Base-by-base conservation (phyloP, 73 alveolate species). In the Paraurostyla sp. region DNA sequence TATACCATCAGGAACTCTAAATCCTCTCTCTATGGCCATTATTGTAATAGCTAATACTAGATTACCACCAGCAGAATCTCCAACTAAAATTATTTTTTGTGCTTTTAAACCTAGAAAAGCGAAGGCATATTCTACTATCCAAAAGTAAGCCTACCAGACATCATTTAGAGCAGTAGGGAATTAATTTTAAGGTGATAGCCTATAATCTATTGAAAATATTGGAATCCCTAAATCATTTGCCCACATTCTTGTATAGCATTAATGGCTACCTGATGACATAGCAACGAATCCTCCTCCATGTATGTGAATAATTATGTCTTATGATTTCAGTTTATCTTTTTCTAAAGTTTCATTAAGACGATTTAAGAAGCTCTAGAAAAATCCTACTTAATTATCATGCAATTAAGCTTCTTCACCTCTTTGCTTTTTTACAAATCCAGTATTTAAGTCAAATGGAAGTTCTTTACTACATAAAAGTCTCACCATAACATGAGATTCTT, bases 241-340 rank as follows among this genome's bases (percentile, higher is more conserved):
- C 97, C 99, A 96, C 75, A 91, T 83, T 65, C 99, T 83, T 36
- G 99, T 92, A 85, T 97, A 97, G 63, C 94, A 86, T 87, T 95
- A 90, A 87, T 97, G 99, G 0, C 98, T 94, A 30, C 96, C 84
- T 0, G 99, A 96, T 13, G 99, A 91, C 98, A 96, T 95, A 40
- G 98, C 96, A 4, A 98, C 97, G 90, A 97, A 98, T 7, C 99
- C 99, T 33, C 99, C 99, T 38, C 99, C 99, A 93, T 98, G 99
- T 18, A 97, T 85, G 93, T 98, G 99, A 30, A 98, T 73, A 27
- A 98, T 88, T 23, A 96, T 46, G 15, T 82, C 22, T 29, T 56
- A 2, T 58, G 32, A 23, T 6, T 29, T 41, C 0, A 59, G 59
- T 9, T 7, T 42, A 40, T 45, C n/a, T 2, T 33, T 50, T 6